phyloP scores from a whole-genome alignment of 106 monocot species.

The Dendrobium chrysotoxum region DNA sequence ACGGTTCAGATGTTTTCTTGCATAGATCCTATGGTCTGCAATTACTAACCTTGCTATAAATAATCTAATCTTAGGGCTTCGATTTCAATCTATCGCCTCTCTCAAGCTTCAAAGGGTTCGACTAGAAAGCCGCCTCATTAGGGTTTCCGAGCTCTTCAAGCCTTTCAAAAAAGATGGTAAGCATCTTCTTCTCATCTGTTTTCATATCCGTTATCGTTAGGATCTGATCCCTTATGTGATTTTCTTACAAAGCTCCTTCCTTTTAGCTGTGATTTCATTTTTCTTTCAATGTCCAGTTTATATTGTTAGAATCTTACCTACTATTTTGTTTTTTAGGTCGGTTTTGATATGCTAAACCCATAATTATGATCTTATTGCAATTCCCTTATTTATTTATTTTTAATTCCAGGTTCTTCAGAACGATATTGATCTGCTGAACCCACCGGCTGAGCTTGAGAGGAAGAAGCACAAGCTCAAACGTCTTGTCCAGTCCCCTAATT shows the following conservation, averaged over 20 bases:
- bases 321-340: no score
- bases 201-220: not conserved
- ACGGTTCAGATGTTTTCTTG: not conserved
- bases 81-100: no score
- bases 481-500: slow-evolving; percentile 71
- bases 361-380: not conserved
- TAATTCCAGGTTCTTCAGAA: slow-evolving; percentile 45
- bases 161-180: not conserved
- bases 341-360: not conserved
- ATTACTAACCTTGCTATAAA: not conserved
- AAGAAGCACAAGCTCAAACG: slow-evolving; percentile 65
- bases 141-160: not conserved
- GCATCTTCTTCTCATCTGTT: not conserved
- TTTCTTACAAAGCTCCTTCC: not conserved
- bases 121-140: not conserved
- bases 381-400: not conserved
- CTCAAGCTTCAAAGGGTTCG: not conserved
- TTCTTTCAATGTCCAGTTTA: not conserved
- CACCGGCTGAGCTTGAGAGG: slow-evolving; percentile 67
- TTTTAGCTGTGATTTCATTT: not conserved
- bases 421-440: slow-evolving; percentile 64
- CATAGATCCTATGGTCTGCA: not conserved
- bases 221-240: no score
- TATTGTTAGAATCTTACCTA: no score
- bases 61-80: not conserved